Evolutionary conservation across 139 green algal species (phyloP).

Genomic region (Tetraselmis chui): DNA sequence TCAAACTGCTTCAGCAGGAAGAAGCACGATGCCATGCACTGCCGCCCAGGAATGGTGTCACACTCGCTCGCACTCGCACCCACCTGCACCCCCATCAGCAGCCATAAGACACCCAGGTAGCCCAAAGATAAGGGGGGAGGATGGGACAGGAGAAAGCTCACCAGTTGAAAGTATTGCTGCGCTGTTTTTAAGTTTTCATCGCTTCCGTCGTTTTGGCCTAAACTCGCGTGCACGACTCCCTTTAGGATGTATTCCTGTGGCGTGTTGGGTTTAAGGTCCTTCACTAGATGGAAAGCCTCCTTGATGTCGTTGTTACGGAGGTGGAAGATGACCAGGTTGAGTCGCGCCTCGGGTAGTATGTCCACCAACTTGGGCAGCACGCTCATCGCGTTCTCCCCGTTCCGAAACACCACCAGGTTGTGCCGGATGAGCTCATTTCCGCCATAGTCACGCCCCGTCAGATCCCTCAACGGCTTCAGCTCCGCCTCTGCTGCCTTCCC

Average conservation of each 20-base stretch:
- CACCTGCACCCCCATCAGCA: slow-evolving; percentile 11
- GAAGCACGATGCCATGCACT: slow-evolving; percentile 81
- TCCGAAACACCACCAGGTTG: slow-evolving; percentile 74
- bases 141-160: slow-evolving; percentile 1
- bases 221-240: slow-evolving; percentile 59
- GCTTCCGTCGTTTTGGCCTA: slow-evolving; percentile 56
- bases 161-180: slow-evolving; percentile 77
- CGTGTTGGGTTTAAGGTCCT: slow-evolving; percentile 63
- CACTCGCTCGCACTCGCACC: slow-evolving; percentile 62
- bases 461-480: slow-evolving; percentile 35
- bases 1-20: slow-evolving; percentile 74
- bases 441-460: slow-evolving; percentile 28
- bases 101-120: background rate
- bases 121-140: background rate
- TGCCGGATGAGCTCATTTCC: slow-evolving; percentile 67
- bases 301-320: slow-evolving; percentile 44
- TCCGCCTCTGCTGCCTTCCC: slow-evolving; percentile 64
- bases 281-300: slow-evolving; percentile 63
- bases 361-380: slow-evolving; percentile 57
- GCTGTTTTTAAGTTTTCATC: slow-evolving; percentile 61
- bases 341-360: slow-evolving; percentile 60
- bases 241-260: slow-evolving; percentile 81
- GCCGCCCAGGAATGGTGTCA: slow-evolving; percentile 78
- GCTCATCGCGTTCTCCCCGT: slow-evolving; percentile 59
- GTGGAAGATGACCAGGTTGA: slow-evolving; percentile 81